Evolutionary conservation across 306 rosid species (phyloP).

Genomic region (Acacia melanoxylon): DNA sequence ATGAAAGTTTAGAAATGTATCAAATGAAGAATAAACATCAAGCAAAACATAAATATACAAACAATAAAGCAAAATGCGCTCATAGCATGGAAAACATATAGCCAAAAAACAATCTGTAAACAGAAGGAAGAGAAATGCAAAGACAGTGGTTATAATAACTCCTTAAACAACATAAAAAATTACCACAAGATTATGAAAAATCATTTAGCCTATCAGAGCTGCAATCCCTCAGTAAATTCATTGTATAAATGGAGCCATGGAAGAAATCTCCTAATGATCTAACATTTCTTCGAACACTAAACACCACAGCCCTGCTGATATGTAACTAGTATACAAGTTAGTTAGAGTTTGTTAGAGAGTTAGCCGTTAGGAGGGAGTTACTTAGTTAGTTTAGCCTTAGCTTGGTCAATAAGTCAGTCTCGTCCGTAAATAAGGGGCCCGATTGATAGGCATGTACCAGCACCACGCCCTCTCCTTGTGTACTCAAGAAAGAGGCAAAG

Average conservation of each 20-base stretch:
- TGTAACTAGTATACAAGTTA: no score
- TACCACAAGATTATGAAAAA: not conserved
- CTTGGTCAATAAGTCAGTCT: no score
- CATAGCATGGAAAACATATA: not conserved
- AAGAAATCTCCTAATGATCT: not conserved
- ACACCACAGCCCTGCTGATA: not conserved
- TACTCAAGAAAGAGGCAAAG: no score
- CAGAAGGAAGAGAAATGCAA: not conserved
- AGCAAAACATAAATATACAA: not conserved
- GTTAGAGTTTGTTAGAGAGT: no score
- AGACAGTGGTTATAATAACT: not conserved
- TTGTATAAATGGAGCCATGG: not conserved
- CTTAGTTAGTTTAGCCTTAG: no score
- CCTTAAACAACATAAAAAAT: not conserved
- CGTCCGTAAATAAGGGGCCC: no score
- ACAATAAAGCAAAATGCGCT: not conserved
- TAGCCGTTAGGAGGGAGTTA: no score
- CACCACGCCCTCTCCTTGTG: no score
- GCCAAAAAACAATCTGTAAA: not conserved
- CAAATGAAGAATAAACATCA: constrained; percentile 4
- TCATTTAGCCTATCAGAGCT: not conserved
- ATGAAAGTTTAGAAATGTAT: constrained; percentile 9
- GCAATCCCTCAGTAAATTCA: not conserved
- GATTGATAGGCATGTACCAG: no score
- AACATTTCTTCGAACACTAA: not conserved